Evolutionary conservation across 2,329 filamentous ascomycete species (phyloP).

Genomic region (Alternaria triticimaculans): DNA sequence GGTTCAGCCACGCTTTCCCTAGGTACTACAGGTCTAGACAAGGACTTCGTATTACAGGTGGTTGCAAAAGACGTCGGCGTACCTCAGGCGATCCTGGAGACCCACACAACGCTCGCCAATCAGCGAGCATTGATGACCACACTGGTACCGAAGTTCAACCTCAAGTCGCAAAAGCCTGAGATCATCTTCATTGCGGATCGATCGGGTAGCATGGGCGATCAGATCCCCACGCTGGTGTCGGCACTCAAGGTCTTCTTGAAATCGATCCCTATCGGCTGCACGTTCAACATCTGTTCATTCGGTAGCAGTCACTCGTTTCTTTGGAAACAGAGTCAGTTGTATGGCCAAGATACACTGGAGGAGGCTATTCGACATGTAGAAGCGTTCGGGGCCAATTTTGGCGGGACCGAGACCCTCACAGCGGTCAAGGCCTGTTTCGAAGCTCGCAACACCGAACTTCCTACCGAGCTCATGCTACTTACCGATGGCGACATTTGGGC

Average conservation of each 20-base stretch:
- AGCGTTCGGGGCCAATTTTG: neutral
- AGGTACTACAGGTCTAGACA: neutral
- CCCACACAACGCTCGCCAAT: neutral
- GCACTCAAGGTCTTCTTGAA: slow-evolving; percentile 10
- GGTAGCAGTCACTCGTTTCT: neutral
- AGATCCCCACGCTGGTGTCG: slow-evolving; percentile 2
- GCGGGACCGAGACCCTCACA: slow-evolving; percentile 1
- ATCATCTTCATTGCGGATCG: slow-evolving; percentile 10
- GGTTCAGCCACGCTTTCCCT: slow-evolving; percentile 6
- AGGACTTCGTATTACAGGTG: slow-evolving; percentile 8
- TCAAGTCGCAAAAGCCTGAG: slow-evolving; percentile 10
- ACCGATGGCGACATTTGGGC: slow-evolving; percentile 10
- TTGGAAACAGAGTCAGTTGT: neutral
- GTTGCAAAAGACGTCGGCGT: slow-evolving; percentile 9
- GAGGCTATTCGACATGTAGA: slow-evolving; percentile 2
- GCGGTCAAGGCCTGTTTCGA: slow-evolving; percentile 3
- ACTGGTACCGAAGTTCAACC: slow-evolving; percentile 8
- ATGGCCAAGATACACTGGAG: neutral
- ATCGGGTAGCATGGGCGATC: slow-evolving; percentile 4
- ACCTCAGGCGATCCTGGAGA: slow-evolving; percentile 8
- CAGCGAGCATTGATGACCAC: slow-evolving; percentile 10
- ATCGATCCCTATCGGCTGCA: slow-evolving; percentile 9
- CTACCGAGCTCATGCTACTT: slow-evolving; percentile 8
- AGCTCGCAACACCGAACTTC: neutral
- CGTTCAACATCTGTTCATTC: slow-evolving; percentile 13